Evolutionary conservation across 2,329 filamentous ascomycete species (phyloP).

Genomic region (Podosphaera leucotricha): DNA sequence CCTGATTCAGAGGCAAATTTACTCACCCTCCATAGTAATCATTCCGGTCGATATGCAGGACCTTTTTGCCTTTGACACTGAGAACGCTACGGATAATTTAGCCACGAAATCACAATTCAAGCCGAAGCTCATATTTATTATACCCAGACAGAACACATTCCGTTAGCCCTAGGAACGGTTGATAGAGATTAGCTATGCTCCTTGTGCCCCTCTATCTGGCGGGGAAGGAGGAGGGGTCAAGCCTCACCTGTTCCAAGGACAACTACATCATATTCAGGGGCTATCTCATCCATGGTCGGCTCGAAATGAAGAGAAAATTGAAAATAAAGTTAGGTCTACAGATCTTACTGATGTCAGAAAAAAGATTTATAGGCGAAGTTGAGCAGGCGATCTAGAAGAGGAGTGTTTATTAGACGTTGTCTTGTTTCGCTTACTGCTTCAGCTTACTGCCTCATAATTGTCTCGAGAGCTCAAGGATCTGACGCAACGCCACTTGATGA

Average conservation of each 20-base stretch:
- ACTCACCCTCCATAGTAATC: slow-evolving; percentile 87
- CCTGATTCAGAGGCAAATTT: slow-evolving; percentile 1
- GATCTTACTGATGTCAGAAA: background rate
- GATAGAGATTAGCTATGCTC: slow-evolving; percentile 6
- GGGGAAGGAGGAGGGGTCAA: slow-evolving; percentile 16
- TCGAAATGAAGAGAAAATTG: slow-evolving; percentile 8
- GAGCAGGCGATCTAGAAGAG: background rate
- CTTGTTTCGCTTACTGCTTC: background rate
- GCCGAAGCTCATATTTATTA: slow-evolving; percentile 9
- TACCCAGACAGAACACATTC: slow-evolving; percentile 99
- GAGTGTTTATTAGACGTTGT: background rate
- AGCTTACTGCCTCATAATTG: background rate
- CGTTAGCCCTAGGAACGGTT: slow-evolving; percentile 46
- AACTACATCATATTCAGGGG: slow-evolving; percentile 94
- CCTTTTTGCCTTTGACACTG: slow-evolving; percentile 97
- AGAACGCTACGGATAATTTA: slow-evolving; percentile 39
- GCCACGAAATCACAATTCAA: slow-evolving; percentile 2
- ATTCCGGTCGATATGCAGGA: slow-evolving; percentile 95
- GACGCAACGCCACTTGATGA: background rate
- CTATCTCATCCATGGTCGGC: slow-evolving; percentile 77
- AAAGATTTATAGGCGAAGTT: slow-evolving; percentile 1
- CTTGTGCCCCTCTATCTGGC: slow-evolving; percentile 9
- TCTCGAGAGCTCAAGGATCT: background rate
- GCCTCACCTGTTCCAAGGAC: slow-evolving; percentile 80
- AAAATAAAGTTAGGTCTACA: slow-evolving; percentile 4